Evolutionary conservation across 805 yeast species (phyloP), one percentile per base, ranked within the genome.

Genomic region (Wickerhamiella azymoides): DNA sequence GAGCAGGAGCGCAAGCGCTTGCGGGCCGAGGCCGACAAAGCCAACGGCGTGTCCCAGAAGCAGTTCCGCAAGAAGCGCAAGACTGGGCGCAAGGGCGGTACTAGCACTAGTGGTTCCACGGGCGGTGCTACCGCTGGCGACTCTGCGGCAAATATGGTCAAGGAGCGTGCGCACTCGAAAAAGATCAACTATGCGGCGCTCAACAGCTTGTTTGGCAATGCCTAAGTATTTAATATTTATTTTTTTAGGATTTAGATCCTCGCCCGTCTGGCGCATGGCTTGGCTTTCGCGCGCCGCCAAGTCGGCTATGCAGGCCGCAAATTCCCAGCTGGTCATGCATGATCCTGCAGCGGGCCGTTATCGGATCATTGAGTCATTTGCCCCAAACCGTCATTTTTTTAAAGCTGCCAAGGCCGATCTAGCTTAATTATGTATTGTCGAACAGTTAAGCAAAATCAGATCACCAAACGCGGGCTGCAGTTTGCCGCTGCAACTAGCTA

Each of bases 171-270:
- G 6, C 78, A 80, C 52, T 84, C 96, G 24, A 82, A 80, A 64
- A 92, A 92, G 68, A 82, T 92, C 62, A 92, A 92, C 62, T 92
- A 92, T 61, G 78, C 73, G 40, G 86, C 89, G 4, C 74, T 89
- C 45, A 79, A 78, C 19, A 54, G 53, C 38, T 52, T 67, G 40
- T 67, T 62, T 16, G 19, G 18, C 27, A 42, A 40, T 11, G 37
- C 37, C 11, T 17, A 17, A 10, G 21, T 35, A 35, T 35, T 35
- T 35, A 37, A 37, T 21, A 18, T 21, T 37, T 18, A 18, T 37
- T 37, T 18, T 37, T 36, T 10, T 3, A 19, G 14, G 26, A n/a
- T 4, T 5, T 10, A 4, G 14, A 18, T 9, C 19, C 36, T 8
- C 10, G 36, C 36, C 8, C 36, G 30, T 10, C 30, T 27, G 11